These are phyloP conservation scores for Circinella umbellata DNA, from an alignment of 371 early-diverging fungal genomes.

Conservation along the genomic window DNA sequence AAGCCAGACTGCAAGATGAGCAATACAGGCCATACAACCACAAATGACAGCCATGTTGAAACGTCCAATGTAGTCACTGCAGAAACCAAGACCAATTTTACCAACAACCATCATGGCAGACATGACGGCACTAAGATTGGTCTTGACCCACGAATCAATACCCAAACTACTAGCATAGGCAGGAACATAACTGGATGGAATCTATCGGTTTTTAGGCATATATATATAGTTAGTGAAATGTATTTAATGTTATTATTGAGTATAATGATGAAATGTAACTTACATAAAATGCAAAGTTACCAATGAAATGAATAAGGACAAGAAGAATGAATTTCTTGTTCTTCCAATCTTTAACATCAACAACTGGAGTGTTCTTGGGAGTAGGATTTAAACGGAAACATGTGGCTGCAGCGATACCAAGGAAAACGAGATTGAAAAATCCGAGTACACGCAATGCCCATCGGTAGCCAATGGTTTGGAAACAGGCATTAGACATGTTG, in stretches of 20 bases:
- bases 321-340: conserved; percentile 29
- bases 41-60: conserved; percentile 58
- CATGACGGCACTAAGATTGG: conserved; percentile 47
- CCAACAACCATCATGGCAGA: conserved; percentile 55
- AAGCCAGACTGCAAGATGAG: conserved; percentile 42
- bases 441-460: conserved; percentile 69
- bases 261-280: not conserved
- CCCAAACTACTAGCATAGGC: conserved; percentile 37
- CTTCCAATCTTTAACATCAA: conserved; percentile 34
- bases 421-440: conserved; percentile 44
- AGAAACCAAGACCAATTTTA: conserved; percentile 47
- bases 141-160: conserved; percentile 35
- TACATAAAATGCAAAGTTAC: conserved; percentile 41
- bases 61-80: conserved; percentile 60
- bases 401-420: conserved; percentile 13
- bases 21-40: conserved; percentile 47
- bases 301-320: conserved; percentile 32
- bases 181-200: conserved; percentile 18
- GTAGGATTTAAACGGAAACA: conserved; percentile 18
- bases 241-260: no score
- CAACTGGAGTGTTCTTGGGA: conserved; percentile 32
- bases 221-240: not conserved
- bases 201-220: not conserved
- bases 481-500: conserved; percentile 57
- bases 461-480: conserved; percentile 53